Evolutionary conservation across 106 monocot genomes (phyloP), one percentile per base, ranked within the genome.

Genomic region (Iris macrosiphon): DNA sequence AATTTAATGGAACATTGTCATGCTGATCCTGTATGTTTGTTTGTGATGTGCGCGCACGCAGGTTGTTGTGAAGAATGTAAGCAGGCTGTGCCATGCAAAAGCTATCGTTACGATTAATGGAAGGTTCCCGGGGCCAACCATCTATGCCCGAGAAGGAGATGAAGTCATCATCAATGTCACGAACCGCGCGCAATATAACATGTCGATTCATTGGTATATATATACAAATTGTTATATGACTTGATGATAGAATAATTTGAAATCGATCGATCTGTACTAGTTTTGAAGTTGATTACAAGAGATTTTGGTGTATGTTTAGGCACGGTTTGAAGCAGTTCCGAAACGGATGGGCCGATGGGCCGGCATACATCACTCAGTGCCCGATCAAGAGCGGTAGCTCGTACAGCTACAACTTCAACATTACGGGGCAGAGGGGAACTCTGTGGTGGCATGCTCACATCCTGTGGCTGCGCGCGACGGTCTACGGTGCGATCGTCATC

Each of bases 321-420:
- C 72, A 72, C 30, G 72, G 72, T 19, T 11, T 72, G 42, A 62
- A 63, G 62, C 72, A 72, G 16, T 64, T 64, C 29, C 27, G 62
- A 24, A 72, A 63, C 40, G 72, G 62, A 29, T 72, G 72, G 72
- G 64, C 66, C 1, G 80, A 81, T 14, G 76, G 76, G 2, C 71
- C 76, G 10, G 70, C 51, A 13, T 77, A 71, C 47, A 71, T 77
- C 41, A 77, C 70, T 0, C 71, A 77, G 50, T 77, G 70, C 47
- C 70, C 71, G 0, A 71, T 77, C 24, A 40, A 33, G 31, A 63
- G 39, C 12, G 63, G 63, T 23, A 19, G 7, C 7, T 49, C 63
- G 16, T 63, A 63, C 49, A 38, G 47, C 0, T 63, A 63, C 27
- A 23, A 52, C 28, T 63, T 63, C 51, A 63, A 39, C 10, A 6